Base-by-base conservation (phyloP, 192 early-diverging fungal species). In the Diversispora eburnea region DNA sequence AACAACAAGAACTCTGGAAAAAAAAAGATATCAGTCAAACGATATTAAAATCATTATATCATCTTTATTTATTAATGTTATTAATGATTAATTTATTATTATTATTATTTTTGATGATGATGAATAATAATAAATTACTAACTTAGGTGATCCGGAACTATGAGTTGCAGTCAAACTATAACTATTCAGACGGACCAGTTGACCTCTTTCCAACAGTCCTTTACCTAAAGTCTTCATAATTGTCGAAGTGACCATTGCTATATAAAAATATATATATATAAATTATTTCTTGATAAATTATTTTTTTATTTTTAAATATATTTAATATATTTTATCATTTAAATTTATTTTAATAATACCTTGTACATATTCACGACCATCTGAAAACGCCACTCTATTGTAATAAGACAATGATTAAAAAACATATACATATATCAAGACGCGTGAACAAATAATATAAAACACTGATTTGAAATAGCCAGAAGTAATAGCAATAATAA, bases 351-450 rank as follows among this genome's bases (percentile, higher is more conserved):
- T 15, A 62, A 5, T 41, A 43, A 41, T 41, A 62, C 60, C 60
- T 43, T 33, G 39, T 41, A 62, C 15, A 62, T 41, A 13, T 62
- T 62, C 60, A 17, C 17, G 15, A 1, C 60, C 60, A 17, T 62
- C 60, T 6, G 60, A 62, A 62, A 62, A 39, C 6, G 25, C 60
- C 4, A 62, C 39, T 39, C 60, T 62, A 62, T 62, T 41, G 8
- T 17, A 41, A 8, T 17, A 59, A 59, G 22, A 39, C 33, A 7
- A 10, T 61, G 9, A 13, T 41, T 61, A 15, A 41, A 22, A 7
- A 41, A 41, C 5, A 33, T 17, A 15, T 8, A 39, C 15, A 62
- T 8, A 39, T 12, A 3, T 19, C 19, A 58, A 20, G 7, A 20
- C 56, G 17, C 56, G 41, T 62, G 3, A 25, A 17, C 15, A 42